Conservation (phyloP, 495 filamentous ascomycete species). For the Penicillium ochrochloron region DNA sequence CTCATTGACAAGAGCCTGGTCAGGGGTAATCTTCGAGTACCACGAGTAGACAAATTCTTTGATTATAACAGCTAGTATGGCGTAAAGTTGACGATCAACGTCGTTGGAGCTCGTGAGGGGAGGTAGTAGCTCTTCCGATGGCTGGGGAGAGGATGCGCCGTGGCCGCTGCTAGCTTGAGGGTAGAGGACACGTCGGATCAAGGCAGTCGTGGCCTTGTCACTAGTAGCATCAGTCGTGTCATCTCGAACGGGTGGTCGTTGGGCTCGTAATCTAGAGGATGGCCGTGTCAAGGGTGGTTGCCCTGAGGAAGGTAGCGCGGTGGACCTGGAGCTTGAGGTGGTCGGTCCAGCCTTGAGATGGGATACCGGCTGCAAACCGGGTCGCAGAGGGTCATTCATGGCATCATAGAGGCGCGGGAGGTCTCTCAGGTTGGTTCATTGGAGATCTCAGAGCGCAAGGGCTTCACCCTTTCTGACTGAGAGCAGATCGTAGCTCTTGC, state of each 20-base stretch:
- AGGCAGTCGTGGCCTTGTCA: slow-evolving; percentile 60
- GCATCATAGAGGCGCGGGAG: slow-evolving; percentile 35
- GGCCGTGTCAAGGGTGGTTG: slow-evolving; percentile 36
- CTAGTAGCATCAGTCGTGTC: slow-evolving; percentile 45
- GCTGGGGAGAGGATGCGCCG: slow-evolving; percentile 49
- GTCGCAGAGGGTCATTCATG: slow-evolving; percentile 47
- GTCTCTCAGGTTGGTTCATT: slow-evolving; percentile 9
- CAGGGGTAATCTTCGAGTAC: slow-evolving; percentile 91
- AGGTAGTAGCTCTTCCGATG: slow-evolving; percentile 81
- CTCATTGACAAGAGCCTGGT: slow-evolving; percentile 84
- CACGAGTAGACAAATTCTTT: slow-evolving; percentile 88
- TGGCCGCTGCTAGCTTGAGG: slow-evolving; percentile 50
- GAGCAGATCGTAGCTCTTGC: slow-evolving; percentile 11
- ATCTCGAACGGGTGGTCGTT: slow-evolving; percentile 32
- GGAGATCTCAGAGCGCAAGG: slow-evolving; percentile 4
- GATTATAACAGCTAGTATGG: slow-evolving; percentile 83
- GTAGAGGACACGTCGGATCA: slow-evolving; percentile 72
- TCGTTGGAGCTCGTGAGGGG: slow-evolving; percentile 92
- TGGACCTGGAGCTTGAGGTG: slow-evolving; percentile 50
- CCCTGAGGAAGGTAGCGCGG: slow-evolving; percentile 36
- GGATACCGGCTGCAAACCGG: slow-evolving; percentile 50
- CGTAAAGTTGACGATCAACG: slow-evolving; percentile 90
- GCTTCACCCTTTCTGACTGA: slow-evolving; percentile 14
- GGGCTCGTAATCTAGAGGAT: slow-evolving; percentile 39
- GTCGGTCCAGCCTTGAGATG: slow-evolving; percentile 57